Conservation (phyloP, 345 rosid species). For the Salix brachista region DNA sequence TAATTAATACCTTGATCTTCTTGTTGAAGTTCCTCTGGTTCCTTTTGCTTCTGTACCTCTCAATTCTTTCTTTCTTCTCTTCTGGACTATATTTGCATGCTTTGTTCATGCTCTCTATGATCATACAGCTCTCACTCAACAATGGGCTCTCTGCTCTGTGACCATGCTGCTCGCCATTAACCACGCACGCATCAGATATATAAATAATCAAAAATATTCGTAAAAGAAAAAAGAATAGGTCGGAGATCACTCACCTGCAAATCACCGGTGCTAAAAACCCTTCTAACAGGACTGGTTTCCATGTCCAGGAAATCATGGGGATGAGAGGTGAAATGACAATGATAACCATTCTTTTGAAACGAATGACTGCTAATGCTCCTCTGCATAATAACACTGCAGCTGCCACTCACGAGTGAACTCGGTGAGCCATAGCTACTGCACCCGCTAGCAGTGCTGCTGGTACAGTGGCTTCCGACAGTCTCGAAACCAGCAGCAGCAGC, state of each 20-base stretch:
- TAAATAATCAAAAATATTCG: background rate
- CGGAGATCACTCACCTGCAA: constrained; percentile 44
- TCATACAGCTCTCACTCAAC: constrained; percentile 72
- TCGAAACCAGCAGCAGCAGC: constrained; percentile 13
- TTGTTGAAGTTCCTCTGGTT: constrained; percentile 86
- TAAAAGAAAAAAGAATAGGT: no score
- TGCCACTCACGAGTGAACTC: constrained; percentile 40
- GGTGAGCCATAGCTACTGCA: constrained; percentile 53
- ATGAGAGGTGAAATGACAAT: constrained; percentile 26
- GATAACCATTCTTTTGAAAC: constrained; percentile 37
- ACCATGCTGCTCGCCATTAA: constrained; percentile 27
- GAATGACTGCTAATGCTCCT: constrained; percentile 68
- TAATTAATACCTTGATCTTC: constrained; percentile 71
- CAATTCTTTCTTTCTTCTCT: constrained; percentile 86
- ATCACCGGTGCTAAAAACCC: constrained; percentile 81
- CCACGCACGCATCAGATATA: background rate
- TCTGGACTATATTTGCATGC: constrained; percentile 74
- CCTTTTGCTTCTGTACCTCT: constrained; percentile 80
- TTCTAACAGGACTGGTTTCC: constrained; percentile 52
- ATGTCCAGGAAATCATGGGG: constrained; percentile 39
- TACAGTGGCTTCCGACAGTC: constrained; percentile 10
- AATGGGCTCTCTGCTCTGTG: constrained; percentile 51
- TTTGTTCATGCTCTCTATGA: constrained; percentile 81
- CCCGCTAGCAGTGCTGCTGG: constrained; percentile 1
- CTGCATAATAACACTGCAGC: constrained; percentile 34